Base-by-base conservation (phyloP, 78 protist genomes). In the Pigoraptor vietnamica region DNA sequence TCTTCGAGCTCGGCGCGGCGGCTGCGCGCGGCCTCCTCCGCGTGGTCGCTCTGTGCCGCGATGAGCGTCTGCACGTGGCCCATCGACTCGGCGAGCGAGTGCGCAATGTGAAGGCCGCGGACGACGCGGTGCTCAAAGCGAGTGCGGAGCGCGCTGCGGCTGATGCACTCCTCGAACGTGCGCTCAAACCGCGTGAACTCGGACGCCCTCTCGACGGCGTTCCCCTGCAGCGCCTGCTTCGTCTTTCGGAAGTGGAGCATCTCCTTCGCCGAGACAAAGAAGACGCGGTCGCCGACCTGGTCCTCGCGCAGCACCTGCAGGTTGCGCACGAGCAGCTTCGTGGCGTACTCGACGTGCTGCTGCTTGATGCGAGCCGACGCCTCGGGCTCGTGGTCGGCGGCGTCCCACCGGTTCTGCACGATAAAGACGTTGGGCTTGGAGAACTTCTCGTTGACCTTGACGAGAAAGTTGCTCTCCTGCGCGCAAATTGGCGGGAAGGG, bases 401-500 rank as follows among this genome's bases (percentile, higher is more conserved):
- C 83, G 34, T 92, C 94, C 94, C 94, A 92, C 33, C 91, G 91
- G 67, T 92, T 92, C 39, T 38, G 33, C 21, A 92, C 32, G 25
- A 92, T 36, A 37, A 92, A 92, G 23, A 92, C 91, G 88, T 92
- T 92, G 56, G 94, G 94, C 36, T 88, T 87, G 81, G 91, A 55
- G 19, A 92, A 19, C 91, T 88, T 92, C 10, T 89, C 55, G 89
- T 37, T 56, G 38, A 92, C 93, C 83, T 92, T 86, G 39, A 34
- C 24, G 56, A 92, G 84, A 37, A 92, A 92, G 14, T 23, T 34
- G 56, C 34, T 40, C 83, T 92, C 93, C 90, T 79, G 14, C 6
- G 14, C 6, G 67, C 14, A 14, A 48, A n/a, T n/a, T n/a, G n/a
- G n/a, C n/a, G n/a, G n/a, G n/a, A n/a, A n/a, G n/a, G n/a, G n/a